phyloP scores from a whole-genome alignment of 176 grass and related monocot species.

The Oryza australiensis region DNA sequence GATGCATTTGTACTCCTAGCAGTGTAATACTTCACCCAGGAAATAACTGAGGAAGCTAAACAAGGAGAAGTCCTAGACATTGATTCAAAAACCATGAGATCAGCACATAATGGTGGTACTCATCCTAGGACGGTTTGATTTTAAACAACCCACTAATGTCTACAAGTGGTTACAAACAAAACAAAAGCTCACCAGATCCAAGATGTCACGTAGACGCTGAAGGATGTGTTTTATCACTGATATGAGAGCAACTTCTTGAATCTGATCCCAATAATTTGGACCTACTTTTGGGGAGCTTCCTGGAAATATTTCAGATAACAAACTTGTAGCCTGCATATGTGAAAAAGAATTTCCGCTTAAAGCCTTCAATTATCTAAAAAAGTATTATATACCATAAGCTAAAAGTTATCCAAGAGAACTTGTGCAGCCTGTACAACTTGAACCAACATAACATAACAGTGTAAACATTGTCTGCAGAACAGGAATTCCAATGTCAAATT shows the following conservation, averaged over 20 bases:
- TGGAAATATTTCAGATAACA: constrained; percentile 88
- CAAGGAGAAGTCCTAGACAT: constrained; percentile 23
- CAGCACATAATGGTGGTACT: background rate
- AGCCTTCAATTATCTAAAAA: background rate
- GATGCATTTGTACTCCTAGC: background rate
- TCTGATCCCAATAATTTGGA: constrained; percentile 90
- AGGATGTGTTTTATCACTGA: constrained; percentile 71
- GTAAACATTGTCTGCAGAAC: constrained; percentile 20
- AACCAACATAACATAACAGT: constrained; percentile 20
- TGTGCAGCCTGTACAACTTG: background rate
- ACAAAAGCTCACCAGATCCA: constrained; percentile 68
- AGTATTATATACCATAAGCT: background rate
- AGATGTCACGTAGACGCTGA: constrained; percentile 65
- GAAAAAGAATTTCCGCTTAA: constrained; percentile 14
- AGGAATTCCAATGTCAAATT: constrained; percentile 23
- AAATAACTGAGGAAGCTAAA: constrained; percentile 33
- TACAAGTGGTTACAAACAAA: constrained; percentile 28
- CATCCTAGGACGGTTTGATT: background rate
- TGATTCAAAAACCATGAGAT: background rate
- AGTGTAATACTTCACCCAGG: background rate
- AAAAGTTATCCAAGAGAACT: constrained; percentile 23
- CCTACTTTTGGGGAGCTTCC: constrained; percentile 67
- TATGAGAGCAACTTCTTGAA: constrained; percentile 89
- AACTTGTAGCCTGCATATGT: constrained; percentile 55
- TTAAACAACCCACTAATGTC: background rate